Base-by-base conservation (phyloP, 306 rosid species). In the Vicia sativa region DNA sequence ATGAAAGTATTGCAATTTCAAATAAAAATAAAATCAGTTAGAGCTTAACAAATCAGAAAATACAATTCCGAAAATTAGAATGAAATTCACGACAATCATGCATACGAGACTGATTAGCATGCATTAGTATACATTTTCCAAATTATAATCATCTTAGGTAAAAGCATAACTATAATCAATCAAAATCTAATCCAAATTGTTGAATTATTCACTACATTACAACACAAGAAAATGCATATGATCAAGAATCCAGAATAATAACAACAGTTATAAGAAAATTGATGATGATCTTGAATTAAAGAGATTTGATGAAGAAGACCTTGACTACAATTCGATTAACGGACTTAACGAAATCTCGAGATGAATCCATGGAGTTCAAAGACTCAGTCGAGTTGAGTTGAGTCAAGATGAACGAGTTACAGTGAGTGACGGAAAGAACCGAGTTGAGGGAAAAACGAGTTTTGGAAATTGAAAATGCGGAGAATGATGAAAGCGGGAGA, bases 281-380 rank as follows among this genome's bases (percentile, higher is more conserved):
- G 59, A 53, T 11, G 34, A 53, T 25, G 35, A 53, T 23, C 4
- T 14, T 31, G 23, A 38, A 34, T 34, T 34, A 7, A 34, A 34
- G 38, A 34, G 38, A 34, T 6, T 6, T 34, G 38, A 34, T 34
- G 38, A 34, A 34, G 38, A 34, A 34, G 38, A 34, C 38, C 38
- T 34, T 34, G 38, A 34, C 38, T 34, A 34, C 38, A 34, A 34
- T 34, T 7, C 38, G 38, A 34, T 65, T 81, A 41, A 74, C 58
- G 4, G 2, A 29, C 39, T 9, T 74, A 1, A 74, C 57, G 57
- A 82, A 82, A 38, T 57, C 63, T 67, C 79, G 80, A 69, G 78
- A 46, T 4, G 84, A 75, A 85, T 79, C 77, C 70, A 65, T 72
- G 75, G 70, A 23, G 50, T 67, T 62, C 23, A 69, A 39, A 5